Evolutionary conservation across 2,329 filamentous ascomycete genomes (phyloP).

Genomic region (Metarhizium brunneum): DNA sequence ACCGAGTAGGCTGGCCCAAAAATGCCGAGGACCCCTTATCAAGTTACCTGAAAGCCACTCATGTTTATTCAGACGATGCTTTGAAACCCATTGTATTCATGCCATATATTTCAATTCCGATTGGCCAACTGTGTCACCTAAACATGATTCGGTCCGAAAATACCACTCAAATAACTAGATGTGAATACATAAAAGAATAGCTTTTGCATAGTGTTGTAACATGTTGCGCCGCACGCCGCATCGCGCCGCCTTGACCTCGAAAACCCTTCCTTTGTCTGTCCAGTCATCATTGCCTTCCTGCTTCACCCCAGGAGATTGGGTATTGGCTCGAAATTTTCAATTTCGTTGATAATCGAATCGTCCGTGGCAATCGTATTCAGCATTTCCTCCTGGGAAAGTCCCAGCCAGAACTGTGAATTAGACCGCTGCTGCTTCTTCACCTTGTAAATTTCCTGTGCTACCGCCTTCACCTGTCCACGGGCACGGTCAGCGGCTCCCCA

Average conservation of each 20-base stretch:
- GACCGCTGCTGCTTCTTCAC: conserved; percentile 46
- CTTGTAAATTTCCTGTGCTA: conserved; percentile 67
- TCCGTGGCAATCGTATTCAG: conserved; percentile 46
- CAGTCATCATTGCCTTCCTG: background rate
- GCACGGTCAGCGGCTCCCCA: conserved; percentile 67
- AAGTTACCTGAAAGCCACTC: too few relatives aligned
- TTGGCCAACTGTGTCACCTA: too few relatives aligned
- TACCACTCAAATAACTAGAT: too few relatives aligned
- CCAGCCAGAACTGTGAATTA: conserved; percentile 45
- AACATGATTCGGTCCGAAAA: too few relatives aligned
- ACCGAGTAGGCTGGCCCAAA: too few relatives aligned
- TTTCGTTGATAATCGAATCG: conserved; percentile 50
- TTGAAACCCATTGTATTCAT: too few relatives aligned
- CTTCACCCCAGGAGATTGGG: conserved; percentile 11
- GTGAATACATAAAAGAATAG: too few relatives aligned
- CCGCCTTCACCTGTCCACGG: conserved; percentile 63
- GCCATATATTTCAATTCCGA: too few relatives aligned
- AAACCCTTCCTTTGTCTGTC: background rate
- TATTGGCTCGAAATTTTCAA: conserved; percentile 28
- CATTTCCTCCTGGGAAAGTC: conserved; percentile 44
- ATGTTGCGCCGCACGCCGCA: too few relatives aligned
- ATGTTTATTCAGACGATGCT: too few relatives aligned
- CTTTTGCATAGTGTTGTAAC: too few relatives aligned
- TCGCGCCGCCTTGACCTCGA: background rate
- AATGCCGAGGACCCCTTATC: too few relatives aligned